These are phyloP conservation scores for Akanthomyces lecanii DNA, from an alignment of 2,329 filamentous ascomycete species.

Conservation along the genomic window DNA sequence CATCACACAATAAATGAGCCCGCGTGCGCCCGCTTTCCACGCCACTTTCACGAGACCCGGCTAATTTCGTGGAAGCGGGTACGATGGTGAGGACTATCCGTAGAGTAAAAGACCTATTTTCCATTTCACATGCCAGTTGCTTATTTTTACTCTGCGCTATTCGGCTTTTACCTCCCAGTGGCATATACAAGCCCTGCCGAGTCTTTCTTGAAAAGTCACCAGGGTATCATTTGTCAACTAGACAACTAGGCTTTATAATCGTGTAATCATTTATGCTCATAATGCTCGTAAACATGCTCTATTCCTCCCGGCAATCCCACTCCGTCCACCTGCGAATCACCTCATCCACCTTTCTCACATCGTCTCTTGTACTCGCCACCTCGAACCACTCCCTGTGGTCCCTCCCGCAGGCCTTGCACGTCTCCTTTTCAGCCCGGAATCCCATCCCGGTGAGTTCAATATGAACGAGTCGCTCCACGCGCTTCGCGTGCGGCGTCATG, in stretches of 20 bases:
- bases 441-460: slow-evolving; percentile 71
- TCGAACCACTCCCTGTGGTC: slow-evolving; percentile 96
- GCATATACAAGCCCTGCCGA: no score
- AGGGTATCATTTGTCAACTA: no score
- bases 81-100: no score
- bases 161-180: no score
- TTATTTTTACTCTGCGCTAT: no score
- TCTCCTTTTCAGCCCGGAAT: slow-evolving; percentile 47
- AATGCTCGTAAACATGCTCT: background rate
- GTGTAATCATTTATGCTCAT: background rate
- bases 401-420: slow-evolving; percentile 74
- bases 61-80: no score
- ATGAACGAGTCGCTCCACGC: slow-evolving; percentile 86
- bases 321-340: slow-evolving; percentile 79
- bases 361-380: slow-evolving; percentile 68
- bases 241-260: background rate
- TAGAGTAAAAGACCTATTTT: no score
- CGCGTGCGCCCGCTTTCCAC: no score
- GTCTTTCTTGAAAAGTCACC: no score
- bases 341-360: slow-evolving; percentile 61
- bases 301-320: slow-evolving; percentile 53
- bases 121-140: no score
- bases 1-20: no score
- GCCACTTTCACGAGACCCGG: no score
- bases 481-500: slow-evolving; percentile 80